Evolutionary conservation across 2,329 filamentous ascomycete species (phyloP).

Genomic region (Paecilomyces sp.): DNA sequence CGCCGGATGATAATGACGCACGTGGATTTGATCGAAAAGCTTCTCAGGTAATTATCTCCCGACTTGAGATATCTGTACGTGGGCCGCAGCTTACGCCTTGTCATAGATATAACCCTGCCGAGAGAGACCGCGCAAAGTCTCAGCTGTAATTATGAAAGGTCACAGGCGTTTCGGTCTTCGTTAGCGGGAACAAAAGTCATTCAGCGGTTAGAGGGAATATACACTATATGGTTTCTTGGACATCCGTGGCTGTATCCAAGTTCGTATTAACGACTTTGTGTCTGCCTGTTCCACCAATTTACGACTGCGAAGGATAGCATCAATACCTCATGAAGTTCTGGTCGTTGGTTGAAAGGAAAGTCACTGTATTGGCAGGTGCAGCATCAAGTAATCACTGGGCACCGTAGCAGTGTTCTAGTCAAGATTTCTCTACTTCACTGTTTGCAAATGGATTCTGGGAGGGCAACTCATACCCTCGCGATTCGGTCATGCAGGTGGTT

Average conservation of each 20-base stretch:
- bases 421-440: background rate
- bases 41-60: slow-evolving; percentile 64
- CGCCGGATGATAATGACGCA: slow-evolving; percentile 99
- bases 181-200: background rate
- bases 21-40: slow-evolving; percentile 96
- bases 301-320: background rate
- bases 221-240: background rate
- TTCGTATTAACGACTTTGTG: background rate
- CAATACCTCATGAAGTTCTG: background rate
- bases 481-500: background rate
- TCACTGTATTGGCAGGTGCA: background rate
- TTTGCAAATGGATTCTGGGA: background rate
- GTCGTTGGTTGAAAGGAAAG: background rate
- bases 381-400: background rate
- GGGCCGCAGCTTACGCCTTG: background rate
- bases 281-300: background rate
- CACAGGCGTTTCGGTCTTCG: background rate
- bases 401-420: background rate
- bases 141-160: slow-evolving; percentile 9
- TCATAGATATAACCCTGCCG: slow-evolving; percentile 42
- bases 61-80: background rate
- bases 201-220: background rate
- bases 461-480: background rate
- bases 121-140: slow-evolving; percentile 39
- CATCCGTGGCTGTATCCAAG: background rate